Evolutionary conservation across 257 asterid genomes (phyloP), one percentile per base, ranked within the genome.

Genomic region (Anisodus acutangulus): DNA sequence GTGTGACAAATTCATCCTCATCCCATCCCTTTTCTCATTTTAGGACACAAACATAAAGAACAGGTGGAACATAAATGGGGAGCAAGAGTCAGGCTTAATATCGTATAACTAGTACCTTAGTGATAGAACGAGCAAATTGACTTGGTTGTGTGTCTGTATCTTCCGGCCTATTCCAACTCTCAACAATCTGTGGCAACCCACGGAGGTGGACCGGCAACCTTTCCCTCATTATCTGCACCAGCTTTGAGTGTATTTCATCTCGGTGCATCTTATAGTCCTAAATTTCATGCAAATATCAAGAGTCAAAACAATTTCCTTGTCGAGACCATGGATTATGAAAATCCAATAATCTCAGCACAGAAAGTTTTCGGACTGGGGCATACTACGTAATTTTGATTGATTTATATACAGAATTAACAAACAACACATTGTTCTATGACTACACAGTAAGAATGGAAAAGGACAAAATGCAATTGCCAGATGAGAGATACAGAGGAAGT

Each of bases 141-240:
- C 98, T 96, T 59, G 99, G 99, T 85, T 93, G 98, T 80, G 86
- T 39, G 86, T 96, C 98, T 80, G 91, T 51, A 54, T 92, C 94
- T 85, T 89, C 97, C 1, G 93, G 89, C 81, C 95, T 90, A 88
- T 93, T 96, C 99, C 99, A 96, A 82, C 90, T 91, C 89, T 94
- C 99, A 78, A 91, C 95, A 84, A 94, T 92, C 89, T 92, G 95
- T 3, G 99, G 98, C 91, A 96, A 90, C 82, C 95, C 91, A 76
- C 98, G 97, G 63, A 93, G 91, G 93, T 96, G 98, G 85, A 93
- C 89, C 83, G 87, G 84, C 90, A 96, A 76, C 81, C 99, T 88
- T 85, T 96, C 99, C 86, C 94, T 93, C 99, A 96, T 96, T 86
- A 96, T 96, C 91, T 96, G 99, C 80, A 96, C 99, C 86, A 96